Percentiles rank a stretch among this genome's conserved stretches.
phyloP scores from a whole-genome alignment of 768 basidiomycete species.

The Gelatoporia subvermispora region DNA sequence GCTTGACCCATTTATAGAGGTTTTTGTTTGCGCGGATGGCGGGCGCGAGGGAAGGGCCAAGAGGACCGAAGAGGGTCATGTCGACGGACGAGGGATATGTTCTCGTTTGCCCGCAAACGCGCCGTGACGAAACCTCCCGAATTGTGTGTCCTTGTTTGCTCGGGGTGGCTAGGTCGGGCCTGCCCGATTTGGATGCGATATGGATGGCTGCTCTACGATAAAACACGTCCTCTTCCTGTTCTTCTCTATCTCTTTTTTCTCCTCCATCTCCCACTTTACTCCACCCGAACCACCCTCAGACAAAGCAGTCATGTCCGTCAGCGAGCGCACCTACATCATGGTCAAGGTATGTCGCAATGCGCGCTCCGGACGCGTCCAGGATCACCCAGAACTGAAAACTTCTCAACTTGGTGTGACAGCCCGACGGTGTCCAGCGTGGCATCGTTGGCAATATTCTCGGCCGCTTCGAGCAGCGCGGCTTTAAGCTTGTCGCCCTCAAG shows the following conservation, averaged over 20 bases:
- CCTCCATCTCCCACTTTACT: slow-evolving; percentile 20
- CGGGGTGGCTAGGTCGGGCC: slow-evolving; percentile 18
- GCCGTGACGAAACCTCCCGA: slow-evolving; percentile 21
- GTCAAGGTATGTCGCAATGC: slow-evolving; percentile 66
- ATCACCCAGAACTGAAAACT: slow-evolving; percentile 1
- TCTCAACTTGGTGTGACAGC: slow-evolving; percentile 42
- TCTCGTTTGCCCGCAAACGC: slow-evolving; percentile 6
- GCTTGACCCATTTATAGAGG: slow-evolving; percentile 64
- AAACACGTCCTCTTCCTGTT: slow-evolving; percentile 20
- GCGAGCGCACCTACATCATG: slow-evolving; percentile 98
- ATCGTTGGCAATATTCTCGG: slow-evolving; percentile 94
- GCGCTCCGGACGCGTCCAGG: neutral
- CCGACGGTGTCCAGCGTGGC: slow-evolving; percentile 97
- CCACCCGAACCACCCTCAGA: slow-evolving; percentile 16
- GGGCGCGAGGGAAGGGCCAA: slow-evolving; percentile 74
- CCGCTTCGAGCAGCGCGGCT: slow-evolving; percentile 97
- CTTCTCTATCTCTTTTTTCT: slow-evolving; percentile 21
- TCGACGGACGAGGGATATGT: slow-evolving; percentile 3
- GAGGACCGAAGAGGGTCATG: slow-evolving; percentile 51
- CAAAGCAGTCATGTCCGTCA: slow-evolving; percentile 53
- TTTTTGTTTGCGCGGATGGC: slow-evolving; percentile 65
- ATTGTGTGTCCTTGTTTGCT: slow-evolving; percentile 37
- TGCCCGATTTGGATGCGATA: slow-evolving; percentile 21
- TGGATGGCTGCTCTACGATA: slow-evolving; percentile 18
- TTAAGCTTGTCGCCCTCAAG: slow-evolving; percentile 95